phyloP scores from a whole-genome alignment of 305 asterid genomes.

The Fraxinus baroniana region DNA sequence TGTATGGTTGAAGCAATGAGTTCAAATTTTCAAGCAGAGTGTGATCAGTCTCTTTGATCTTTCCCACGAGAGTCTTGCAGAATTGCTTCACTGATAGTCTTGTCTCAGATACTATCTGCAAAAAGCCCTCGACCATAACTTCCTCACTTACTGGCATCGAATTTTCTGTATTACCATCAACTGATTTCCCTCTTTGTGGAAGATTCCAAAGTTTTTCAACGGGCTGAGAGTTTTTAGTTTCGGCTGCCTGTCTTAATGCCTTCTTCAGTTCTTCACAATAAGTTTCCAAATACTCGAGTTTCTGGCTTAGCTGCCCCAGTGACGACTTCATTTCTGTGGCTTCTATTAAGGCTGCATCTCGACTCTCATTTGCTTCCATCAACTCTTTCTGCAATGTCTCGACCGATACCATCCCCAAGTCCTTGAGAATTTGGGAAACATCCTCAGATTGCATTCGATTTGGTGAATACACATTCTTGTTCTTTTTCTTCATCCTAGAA shows the following conservation, averaged over 20 bases:
- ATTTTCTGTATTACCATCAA: conserved; percentile 35
- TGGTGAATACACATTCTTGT: conserved; percentile 29
- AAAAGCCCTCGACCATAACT: conserved; percentile 54
- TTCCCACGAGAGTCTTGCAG: conserved; percentile 51
- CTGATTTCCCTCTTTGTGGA: conserved; percentile 28
- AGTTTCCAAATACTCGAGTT: conserved; percentile 54
- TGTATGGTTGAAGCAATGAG: conserved; percentile 48
- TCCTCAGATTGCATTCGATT: conserved; percentile 34
- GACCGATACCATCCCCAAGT: neutral
- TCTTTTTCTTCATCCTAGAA: conserved; percentile 44
- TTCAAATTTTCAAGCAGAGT: conserved; percentile 42
- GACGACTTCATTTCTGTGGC: conserved; percentile 55
- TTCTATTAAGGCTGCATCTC: conserved; percentile 51
- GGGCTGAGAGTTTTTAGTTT: conserved; percentile 32
- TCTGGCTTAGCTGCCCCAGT: conserved; percentile 45
- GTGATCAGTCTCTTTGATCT: conserved; percentile 40
- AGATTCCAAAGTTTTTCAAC: conserved; percentile 39
- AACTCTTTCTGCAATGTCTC: conserved; percentile 47
- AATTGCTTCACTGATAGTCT: conserved; percentile 59
- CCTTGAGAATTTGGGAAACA: conserved; percentile 21
- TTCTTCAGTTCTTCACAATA: conserved; percentile 64
- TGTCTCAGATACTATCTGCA: conserved; percentile 59
- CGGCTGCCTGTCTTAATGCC: conserved; percentile 46
- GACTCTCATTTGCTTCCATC: conserved; percentile 40
- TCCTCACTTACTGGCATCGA: conserved; percentile 45